Evolutionary conservation across 306 rosid genomes (phyloP), one percentile per base, ranked within the genome.

Genomic region (Sicyos edulis): DNA sequence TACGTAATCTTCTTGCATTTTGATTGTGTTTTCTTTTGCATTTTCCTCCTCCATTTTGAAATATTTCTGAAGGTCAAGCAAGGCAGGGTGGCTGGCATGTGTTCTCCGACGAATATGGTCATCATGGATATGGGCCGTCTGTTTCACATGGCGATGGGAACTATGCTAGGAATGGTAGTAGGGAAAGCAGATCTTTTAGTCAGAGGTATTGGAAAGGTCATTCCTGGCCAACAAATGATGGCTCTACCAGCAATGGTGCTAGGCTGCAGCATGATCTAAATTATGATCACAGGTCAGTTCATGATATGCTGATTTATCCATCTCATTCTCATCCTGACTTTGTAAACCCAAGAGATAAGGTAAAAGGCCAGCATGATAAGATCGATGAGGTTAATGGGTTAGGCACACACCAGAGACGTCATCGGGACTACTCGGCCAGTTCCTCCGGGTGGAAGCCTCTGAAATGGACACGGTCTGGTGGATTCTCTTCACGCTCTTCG

Each of bases 71-170:
- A 95, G 99, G 99, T 82, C 96, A 89, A 79, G 95, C 91, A 81
- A 95, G 86, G 92, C 97, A 89, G 92, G 95, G 92, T 63, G 87
- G 91, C 75, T 91, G 95, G 97, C 95, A 87, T 83, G 40, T 87
- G 73, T 89, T 86, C 80, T 57, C 96, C 0, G 97, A 95, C 54
- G 99, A 91, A 37, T 80, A 90, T 77, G 95, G 88, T 76, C 91
- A 88, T 79, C 29, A n/a, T n/a, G 91, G 95, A 34, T 88, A 88
- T 72, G 82, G 70, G 8, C 77, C 83, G 56, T 84, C 87, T 0
- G 58, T 83, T 77, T 82, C 88, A 1, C 89, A 88, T 0, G 95
- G 92, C 11, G 96, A 95, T 53, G 91, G 91, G 50, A 89, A 80
- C 74, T 89, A 91, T 77, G 87, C 91, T 59, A 82, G 95, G 80